phyloP scores from a whole-genome alignment of 208 protist genomes.

The Angomonas deanei region DNA sequence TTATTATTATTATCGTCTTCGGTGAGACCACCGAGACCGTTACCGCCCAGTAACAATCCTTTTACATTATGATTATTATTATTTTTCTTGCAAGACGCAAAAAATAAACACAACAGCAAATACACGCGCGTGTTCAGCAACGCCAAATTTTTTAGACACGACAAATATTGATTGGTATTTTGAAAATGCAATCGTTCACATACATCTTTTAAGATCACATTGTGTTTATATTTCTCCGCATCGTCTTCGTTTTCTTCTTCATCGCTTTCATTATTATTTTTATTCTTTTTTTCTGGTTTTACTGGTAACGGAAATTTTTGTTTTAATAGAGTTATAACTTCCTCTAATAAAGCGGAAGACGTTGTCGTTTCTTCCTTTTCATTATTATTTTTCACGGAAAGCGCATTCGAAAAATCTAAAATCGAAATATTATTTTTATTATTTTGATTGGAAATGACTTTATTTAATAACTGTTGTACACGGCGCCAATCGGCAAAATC shows the following conservation, averaged over 20 bases:
- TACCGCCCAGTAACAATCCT: slow-evolving; percentile 8
- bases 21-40: slow-evolving; percentile 18
- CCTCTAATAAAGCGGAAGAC: not conserved
- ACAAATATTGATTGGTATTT: slow-evolving; percentile 47
- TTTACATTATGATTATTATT: not conserved
- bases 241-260: slow-evolving; percentile 28
- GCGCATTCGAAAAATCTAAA: not conserved
- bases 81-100: slow-evolving; percentile 14
- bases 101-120: slow-evolving; percentile 47
- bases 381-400: not conserved
- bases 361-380: not conserved
- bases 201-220: slow-evolving; percentile 48
- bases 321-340: not conserved
- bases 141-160: slow-evolving; percentile 46
- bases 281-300: not conserved
- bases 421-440: not conserved
- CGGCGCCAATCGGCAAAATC: too few relatives aligned
- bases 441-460: not conserved
- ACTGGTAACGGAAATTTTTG: not conserved
- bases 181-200: slow-evolving; percentile 48
- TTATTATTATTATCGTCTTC: slow-evolving; percentile 3
- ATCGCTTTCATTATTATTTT: slow-evolving; percentile 13
- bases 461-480: too few relatives aligned
- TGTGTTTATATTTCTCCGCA: slow-evolving; percentile 35
- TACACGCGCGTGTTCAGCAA: slow-evolving; percentile 61